A percentile compares a stretch with the other conserved stretches of the same genome.
phyloP scores from a whole-genome alignment of 768 basidiomycete species.

The Lactarius quietus region DNA sequence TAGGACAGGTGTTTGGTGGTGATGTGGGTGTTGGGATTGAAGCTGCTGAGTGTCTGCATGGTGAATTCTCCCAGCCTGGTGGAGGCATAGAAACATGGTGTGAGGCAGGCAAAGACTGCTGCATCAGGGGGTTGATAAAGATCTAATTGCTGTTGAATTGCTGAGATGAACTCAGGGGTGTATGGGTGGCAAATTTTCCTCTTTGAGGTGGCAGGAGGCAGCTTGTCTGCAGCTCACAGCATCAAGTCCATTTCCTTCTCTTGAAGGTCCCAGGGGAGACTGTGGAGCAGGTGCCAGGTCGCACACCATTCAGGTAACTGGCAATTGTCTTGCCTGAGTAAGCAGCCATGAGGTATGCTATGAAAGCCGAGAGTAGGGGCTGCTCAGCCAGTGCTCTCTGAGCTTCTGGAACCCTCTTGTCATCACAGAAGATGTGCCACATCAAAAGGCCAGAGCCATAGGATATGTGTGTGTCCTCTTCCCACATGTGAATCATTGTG shows the following conservation, averaged over 20 bases:
- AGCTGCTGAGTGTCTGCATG: too few relatives aligned
- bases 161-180: slow-evolving; percentile 29
- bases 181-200: slow-evolving; percentile 33
- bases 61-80: too few relatives aligned
- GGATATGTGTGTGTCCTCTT: too few relatives aligned
- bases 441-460: slow-evolving; percentile 38
- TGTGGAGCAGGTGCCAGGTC: slow-evolving; percentile 49
- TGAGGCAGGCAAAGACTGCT: slow-evolving; percentile 38
- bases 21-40: too few relatives aligned
- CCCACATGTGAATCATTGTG: too few relatives aligned
- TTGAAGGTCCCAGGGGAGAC: slow-evolving; percentile 34
- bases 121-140: slow-evolving; percentile 33
- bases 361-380: slow-evolving; percentile 29
- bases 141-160: slow-evolving; percentile 29
- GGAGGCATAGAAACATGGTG: slow-evolving; percentile 11
- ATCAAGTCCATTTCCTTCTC: slow-evolving; percentile 30
- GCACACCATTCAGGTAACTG: slow-evolving; percentile 39
- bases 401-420: slow-evolving; percentile 32
- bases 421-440: slow-evolving; percentile 42
- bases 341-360: slow-evolving; percentile 27
- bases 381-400: slow-evolving; percentile 31
- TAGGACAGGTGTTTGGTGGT: too few relatives aligned
- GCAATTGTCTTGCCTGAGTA: slow-evolving; percentile 35
- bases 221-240: slow-evolving; percentile 31
- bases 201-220: slow-evolving; percentile 35